phyloP scores from a whole-genome alignment of 768 basidiomycete genomes.

The Leccinum variicolor region DNA sequence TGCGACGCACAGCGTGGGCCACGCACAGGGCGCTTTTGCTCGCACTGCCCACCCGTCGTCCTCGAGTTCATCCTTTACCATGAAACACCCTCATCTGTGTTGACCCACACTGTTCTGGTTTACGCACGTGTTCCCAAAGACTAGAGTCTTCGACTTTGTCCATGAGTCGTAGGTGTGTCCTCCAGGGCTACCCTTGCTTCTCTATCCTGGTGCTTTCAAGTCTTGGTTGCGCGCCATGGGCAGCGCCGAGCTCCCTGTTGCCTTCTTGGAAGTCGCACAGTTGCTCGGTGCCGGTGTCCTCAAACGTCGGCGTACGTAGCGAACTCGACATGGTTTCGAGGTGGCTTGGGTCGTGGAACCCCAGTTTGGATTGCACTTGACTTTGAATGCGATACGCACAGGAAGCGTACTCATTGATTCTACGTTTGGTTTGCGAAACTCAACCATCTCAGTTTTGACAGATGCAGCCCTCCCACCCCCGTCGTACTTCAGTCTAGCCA shows the following conservation, averaged over 20 bases:
- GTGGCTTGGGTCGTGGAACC: conserved; percentile 27
- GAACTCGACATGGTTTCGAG: conserved; percentile 53
- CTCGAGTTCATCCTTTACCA: conserved; percentile 8
- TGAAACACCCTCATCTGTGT: conserved; percentile 12
- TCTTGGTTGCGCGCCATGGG: conserved; percentile 52
- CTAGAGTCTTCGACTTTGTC: conserved; percentile 44
- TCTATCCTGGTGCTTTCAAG: conserved; percentile 55
- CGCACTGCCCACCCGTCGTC: conserved; percentile 30
- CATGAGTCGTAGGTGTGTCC: conserved; percentile 19
- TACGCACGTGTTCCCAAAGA: conserved; percentile 39
- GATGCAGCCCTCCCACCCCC: conserved; percentile 22
- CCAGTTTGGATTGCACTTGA: conserved; percentile 18
- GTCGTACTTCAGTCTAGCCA: conserved; percentile 17
- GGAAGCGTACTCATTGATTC: conserved; percentile 24
- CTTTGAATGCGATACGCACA: conserved; percentile 34
- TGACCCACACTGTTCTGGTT: conserved; percentile 30
- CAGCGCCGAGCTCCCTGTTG: conserved; percentile 27
- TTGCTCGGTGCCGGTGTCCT: conserved; percentile 37
- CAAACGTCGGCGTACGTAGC: conserved; percentile 51
- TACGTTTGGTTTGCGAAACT: conserved; percentile 12
- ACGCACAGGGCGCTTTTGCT: conserved; percentile 35
- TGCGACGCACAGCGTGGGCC: conserved; percentile 20
- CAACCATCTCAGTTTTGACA: conserved; percentile 17
- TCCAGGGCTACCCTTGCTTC: conserved; percentile 12
- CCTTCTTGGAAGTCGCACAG: conserved; percentile 16